These are phyloP conservation scores for Penicillium sp. DNA, from an alignment of 2,329 filamentous ascomycete genomes.

Conservation along the genomic window DNA sequence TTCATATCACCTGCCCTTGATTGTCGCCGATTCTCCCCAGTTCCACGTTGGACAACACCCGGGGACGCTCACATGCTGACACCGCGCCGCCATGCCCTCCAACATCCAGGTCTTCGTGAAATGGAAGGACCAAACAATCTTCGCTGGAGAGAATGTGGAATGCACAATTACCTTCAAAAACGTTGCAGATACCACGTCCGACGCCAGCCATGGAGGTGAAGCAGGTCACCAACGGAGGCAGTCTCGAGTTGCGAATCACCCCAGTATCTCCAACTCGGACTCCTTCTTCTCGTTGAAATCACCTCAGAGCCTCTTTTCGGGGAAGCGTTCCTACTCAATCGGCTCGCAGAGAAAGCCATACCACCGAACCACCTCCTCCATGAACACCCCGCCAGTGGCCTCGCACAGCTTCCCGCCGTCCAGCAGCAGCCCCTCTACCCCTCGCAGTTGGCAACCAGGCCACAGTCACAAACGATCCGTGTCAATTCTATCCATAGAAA, in stretches of 20 bases:
- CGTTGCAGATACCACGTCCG: slow-evolving; percentile 56
- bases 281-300: slow-evolving; percentile 46
- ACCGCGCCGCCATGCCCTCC: slow-evolving; percentile 53
- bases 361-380: slow-evolving; percentile 46
- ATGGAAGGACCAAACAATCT: slow-evolving; percentile 93
- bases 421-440: slow-evolving; percentile 32
- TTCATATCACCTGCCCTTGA: slow-evolving; percentile 5
- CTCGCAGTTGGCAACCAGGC: slow-evolving; percentile 41
- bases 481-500: slow-evolving; percentile 79
- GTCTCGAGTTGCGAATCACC: slow-evolving; percentile 40
- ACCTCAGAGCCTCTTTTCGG: slow-evolving; percentile 41
- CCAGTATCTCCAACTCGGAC: slow-evolving; percentile 37
- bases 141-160: slow-evolving; percentile 93
- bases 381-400: slow-evolving; percentile 43
- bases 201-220: slow-evolving; percentile 34
- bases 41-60: slow-evolving; percentile 19
- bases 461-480: slow-evolving; percentile 75
- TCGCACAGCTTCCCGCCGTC: slow-evolving; percentile 48
- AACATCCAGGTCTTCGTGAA: slow-evolving; percentile 95
- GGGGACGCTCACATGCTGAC: slow-evolving; percentile 37
- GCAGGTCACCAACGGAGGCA: slow-evolving; percentile 40
- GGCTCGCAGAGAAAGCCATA: slow-evolving; percentile 38
- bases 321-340: slow-evolving; percentile 41
- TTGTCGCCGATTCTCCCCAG: neutral
- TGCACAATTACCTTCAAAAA: slow-evolving; percentile 98